These are phyloP conservation scores for Gypsophila paniculata DNA, from an alignment of 179 eudicot genomes.

Conservation along the genomic window DNA sequence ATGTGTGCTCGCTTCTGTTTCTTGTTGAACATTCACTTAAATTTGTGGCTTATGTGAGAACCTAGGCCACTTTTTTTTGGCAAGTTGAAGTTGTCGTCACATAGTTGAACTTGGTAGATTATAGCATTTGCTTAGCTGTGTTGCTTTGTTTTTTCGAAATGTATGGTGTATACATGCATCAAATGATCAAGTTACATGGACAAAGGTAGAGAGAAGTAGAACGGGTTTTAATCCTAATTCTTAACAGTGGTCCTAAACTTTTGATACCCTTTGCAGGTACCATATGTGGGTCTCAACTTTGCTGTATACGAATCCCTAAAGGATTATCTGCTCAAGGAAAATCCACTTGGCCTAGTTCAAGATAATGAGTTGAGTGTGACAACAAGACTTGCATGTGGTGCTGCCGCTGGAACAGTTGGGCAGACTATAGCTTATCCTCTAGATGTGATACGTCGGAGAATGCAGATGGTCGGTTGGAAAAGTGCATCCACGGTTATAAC, in stretches of 20 bases:
- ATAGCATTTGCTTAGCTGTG: neutral
- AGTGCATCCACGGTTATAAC: constrained; percentile 65
- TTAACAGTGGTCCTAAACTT: no score
- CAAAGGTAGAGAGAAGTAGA: neutral
- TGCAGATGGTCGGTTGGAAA: constrained; percentile 98
- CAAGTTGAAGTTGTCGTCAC: neutral
- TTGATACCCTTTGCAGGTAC: constrained; percentile 46
- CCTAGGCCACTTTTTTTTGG: neutral
- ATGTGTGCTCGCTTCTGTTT: no score
- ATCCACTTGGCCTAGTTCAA: constrained; percentile 58
- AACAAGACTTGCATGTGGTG: constrained; percentile 93
- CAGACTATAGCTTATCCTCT: constrained; percentile 94
- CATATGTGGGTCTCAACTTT: constrained; percentile 96
- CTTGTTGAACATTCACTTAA: neutral
- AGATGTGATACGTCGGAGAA: constrained; percentile 83
- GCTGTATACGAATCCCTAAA: constrained; percentile 87
- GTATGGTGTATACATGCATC: neutral
- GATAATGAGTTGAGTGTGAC: constrained; percentile 67
- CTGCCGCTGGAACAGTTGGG: constrained; percentile 87
- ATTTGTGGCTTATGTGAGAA: neutral
- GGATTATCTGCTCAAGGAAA: constrained; percentile 66
- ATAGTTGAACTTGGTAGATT: neutral
- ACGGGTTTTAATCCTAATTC: neutral
- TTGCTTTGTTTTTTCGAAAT: neutral
- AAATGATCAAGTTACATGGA: neutral